Evolutionary conservation across 495 filamentous ascomycete species (phyloP), one percentile per base, ranked within the genome.

Genomic region (Penicillium dipodomyicola): DNA sequence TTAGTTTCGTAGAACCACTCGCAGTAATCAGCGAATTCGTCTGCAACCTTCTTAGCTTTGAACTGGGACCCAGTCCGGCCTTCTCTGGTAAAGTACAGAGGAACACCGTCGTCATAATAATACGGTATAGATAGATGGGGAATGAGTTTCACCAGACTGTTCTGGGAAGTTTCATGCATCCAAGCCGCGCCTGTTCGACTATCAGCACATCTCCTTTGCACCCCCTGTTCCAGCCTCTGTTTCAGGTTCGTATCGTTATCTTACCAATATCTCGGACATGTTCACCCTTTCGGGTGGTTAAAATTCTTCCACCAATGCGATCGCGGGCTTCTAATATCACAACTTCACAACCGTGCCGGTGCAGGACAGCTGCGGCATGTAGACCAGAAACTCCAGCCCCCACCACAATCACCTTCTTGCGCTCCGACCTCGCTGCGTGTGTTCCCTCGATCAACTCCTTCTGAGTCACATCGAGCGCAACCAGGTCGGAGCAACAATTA

Each of bases 161-260:
- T 66, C 57, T 66, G 63, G 46, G 63, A 66, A 20, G 63, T 66
- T 53, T 66, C 63, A 48, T 66, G 63, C 63, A 66, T 66, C 63
- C 63, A 66, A 30, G 63, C 63, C 8, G 63, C 63, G 33, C 63
- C 63, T 66, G 14, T 30, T 20, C n/a, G 14, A 27, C 10, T 8
- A 32, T 32, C 17, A 30, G 17, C 39, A 15, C 22, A 19, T 6
- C 2, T 9, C 5, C 11, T 44, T 27, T 56, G 10, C 53, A n/a
- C 15, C n/a, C 25, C 20, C 19, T 32, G 7, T 5, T 46, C 17
- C n/a, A 14, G 9, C 12, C 14, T 20, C n/a, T 22, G 10, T 47
- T n/a, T 30, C 37, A 17, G 23, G 29, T 10, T 60, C 20, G 20
- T 20, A 52, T 29, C 20, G 44, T 17, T 42, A 45, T 30, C 61